Evolutionary conservation across 2,329 filamentous ascomycete genomes (phyloP), one percentile per base, ranked within the genome.

Genomic region (Cercospora nicotianae): DNA sequence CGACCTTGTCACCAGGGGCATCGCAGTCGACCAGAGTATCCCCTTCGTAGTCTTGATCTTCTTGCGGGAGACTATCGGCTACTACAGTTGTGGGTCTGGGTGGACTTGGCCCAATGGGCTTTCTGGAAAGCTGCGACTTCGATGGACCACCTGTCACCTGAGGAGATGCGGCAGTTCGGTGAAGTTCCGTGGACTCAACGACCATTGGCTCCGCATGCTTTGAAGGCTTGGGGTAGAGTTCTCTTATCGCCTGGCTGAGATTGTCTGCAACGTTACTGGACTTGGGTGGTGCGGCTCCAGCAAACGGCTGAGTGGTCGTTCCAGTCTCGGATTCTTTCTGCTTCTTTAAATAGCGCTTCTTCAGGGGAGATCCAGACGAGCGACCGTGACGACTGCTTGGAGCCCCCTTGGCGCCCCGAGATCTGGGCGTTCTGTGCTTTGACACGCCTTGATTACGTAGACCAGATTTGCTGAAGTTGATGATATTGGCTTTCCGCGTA

Each of bases 361-460:
- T 53, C 48, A 53, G 6, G 6, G 48, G 48, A 26, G 48, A 53
- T 6, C 20, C 48, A 28, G 48, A 53, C 23, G 48, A 28, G 23
- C 20, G 48, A 53, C 20, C 48, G 13, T 53, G 20, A 13, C 23
- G 48, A 23, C 48, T 53, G 20, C 48, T 28, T 7, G 48, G 48
- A 28, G 33, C n/a, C n/a, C 28, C 20, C 7, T n/a, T 18, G 18
- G 33, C 42, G 10, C 31, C 26, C 26, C 39, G 45, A 3, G 23
- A 23, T 33, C 63, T 59, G 5, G 63, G 60, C n/a, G 63, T 66
- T 18, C 65, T 61, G 45, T 31, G 7, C 10, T 51, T 31, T 16
- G 61, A n/a, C 13, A 59, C 51, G 20, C 77, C 76, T 66, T 78
- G 77, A 59, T 79, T 79, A 3, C 69, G 74, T 6, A 76, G 76